phyloP scores from a whole-genome alignment of 345 rosid genomes.

The Aquilaria malaccensis region DNA sequence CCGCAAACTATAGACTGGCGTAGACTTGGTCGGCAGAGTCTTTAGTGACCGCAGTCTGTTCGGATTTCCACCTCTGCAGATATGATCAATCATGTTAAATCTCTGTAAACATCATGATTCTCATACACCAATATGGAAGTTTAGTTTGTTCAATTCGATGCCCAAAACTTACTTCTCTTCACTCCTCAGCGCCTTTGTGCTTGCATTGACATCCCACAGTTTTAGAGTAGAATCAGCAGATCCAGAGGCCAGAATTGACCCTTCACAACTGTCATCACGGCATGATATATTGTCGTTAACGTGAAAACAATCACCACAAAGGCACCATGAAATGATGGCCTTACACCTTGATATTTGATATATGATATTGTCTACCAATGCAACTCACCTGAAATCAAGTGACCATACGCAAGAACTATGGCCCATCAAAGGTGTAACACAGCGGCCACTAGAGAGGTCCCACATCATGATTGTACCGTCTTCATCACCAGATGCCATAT shows the following conservation, averaged over 20 bases:
- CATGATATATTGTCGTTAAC: constrained; percentile 10
- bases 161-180: constrained; percentile 61
- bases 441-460: constrained; percentile 95
- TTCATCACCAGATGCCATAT: constrained; percentile 97
- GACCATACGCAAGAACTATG: constrained; percentile 92
- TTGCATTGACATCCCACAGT: constrained; percentile 80
- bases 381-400: constrained; percentile 70
- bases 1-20: constrained; percentile 66
- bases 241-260: constrained; percentile 92
- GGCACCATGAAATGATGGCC: neutral
- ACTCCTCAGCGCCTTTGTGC: constrained; percentile 49
- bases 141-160: neutral
- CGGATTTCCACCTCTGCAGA: constrained; percentile 56
- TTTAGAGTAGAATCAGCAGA: constrained; percentile 94
- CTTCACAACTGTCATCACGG: constrained; percentile 60
- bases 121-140: neutral
- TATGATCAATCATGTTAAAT: constrained; percentile 1
- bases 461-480: constrained; percentile 97
- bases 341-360: neutral
- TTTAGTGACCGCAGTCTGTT: constrained; percentile 72
- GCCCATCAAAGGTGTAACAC: constrained; percentile 86
- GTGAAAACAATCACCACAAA: neutral
- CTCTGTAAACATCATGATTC: neutral
- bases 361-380: neutral
- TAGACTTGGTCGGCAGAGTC: constrained; percentile 77